Base-by-base conservation (phyloP, 1,284 basidiomycete species). In the Cutaneotrichosporon cutaneum region DNA sequence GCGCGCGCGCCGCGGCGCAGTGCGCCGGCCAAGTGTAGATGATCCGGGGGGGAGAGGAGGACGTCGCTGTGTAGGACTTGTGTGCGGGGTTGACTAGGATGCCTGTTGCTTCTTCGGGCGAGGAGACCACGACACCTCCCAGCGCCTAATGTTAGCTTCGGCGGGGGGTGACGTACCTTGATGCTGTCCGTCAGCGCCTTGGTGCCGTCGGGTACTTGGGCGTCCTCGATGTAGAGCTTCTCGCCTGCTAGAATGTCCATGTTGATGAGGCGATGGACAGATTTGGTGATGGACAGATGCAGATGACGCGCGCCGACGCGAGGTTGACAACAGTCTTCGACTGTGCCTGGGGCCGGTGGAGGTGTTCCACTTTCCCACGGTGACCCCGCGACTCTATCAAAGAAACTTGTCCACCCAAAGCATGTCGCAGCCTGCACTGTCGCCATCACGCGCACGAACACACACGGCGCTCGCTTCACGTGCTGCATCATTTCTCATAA, bases 1-100 rank as follows among this genome's bases (percentile, higher is more conserved):
- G 62, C 21, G 5, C 8, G 22, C 42, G 21, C 7, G 50, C 44
- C 36, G 44, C 52, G 8, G 44, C 55, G 56, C 73, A 71, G 22
- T 48, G 50, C 7, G 67, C 36, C 21, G 78, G 65, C 70, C 72
- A 78, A 64, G 76, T 73, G 56, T 78, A 77, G 10, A 73, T 67
- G 10, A 54, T 35, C 6, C 32, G 59, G 2, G 27, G 27, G 27
- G 55, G 30, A 8, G n/a, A 22, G n/a, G 44, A 2, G 21, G 35
- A 35, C 14, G 32, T 24, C 2, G 44, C 9, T 6, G 47, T 3
- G 22, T 14, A 58, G 21, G 21, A 18, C 4, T 45, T 30, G 33
- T 47, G 26, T 5, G 24, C 24, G 10, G 47, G 56, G 54, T 74
- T 73, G 36, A 62, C 50, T 21, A 72, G 47, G 21, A 66, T 27